A percentile compares a stretch with the other conserved stretches of the same genome.
Conservation (phyloP, 202 grass and related monocot species). For the Saccharum hybrid region DNA sequence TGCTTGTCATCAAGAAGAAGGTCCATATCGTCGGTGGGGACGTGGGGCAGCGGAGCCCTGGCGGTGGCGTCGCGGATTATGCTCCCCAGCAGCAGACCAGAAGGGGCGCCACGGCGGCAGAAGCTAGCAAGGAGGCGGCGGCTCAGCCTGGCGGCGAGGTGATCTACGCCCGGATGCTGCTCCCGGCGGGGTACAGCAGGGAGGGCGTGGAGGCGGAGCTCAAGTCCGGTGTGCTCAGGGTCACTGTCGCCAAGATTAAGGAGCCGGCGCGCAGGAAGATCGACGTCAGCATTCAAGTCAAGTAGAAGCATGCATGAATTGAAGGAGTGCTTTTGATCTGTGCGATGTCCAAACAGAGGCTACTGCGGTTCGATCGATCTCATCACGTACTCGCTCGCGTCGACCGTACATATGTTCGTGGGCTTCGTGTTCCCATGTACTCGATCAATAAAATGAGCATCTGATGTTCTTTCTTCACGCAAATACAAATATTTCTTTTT, state of each 20-base stretch:
- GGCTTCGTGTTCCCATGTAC: background rate
- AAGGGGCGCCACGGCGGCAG: background rate
- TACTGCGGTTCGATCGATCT: background rate
- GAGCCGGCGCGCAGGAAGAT: no score
- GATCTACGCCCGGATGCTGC: no score
- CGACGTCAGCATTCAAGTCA: no score
- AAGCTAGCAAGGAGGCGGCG: background rate
- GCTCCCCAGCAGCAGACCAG: background rate
- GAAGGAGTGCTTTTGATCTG: background rate
- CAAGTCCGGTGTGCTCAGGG: no score
- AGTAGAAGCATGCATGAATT: background rate
- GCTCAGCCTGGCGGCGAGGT: background rate
- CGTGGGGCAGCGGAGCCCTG: background rate
- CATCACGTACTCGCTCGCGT: background rate
- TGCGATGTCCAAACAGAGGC: background rate
- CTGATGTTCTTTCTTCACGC: background rate
- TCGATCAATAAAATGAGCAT: conserved; percentile 22
- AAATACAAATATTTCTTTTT: background rate
- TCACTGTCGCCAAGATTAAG: no score
- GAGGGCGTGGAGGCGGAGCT: no score
- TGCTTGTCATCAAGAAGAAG: conserved; percentile 46
- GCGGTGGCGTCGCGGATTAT: background rate
- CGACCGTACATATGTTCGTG: background rate
- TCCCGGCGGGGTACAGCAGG: no score
- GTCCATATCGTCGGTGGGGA: background rate